phyloP scores from a whole-genome alignment of 75 land plant genomes.

The Cryptomeria japonica region DNA sequence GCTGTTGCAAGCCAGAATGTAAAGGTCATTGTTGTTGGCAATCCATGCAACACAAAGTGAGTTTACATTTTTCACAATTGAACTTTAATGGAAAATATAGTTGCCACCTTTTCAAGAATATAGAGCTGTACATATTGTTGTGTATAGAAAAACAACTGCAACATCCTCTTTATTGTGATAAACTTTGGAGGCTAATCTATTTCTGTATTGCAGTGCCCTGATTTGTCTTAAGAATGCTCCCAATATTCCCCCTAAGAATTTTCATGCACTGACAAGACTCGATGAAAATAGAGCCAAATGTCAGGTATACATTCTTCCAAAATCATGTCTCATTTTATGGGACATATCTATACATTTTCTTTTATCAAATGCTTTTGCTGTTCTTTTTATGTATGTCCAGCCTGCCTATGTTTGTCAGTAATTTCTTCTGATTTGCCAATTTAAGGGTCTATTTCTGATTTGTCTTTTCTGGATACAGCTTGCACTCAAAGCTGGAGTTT shows the following conservation, averaged over 20 bases:
- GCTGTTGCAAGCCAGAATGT: constrained; percentile 89
- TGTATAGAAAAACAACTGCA: background rate
- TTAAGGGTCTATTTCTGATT: background rate
- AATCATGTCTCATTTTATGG: background rate
- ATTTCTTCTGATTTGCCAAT: background rate
- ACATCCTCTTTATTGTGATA: background rate
- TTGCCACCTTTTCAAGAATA: background rate
- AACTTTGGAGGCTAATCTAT: background rate
- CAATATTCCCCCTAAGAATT: constrained; percentile 81
- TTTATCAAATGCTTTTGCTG: background rate
- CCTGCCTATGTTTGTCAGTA: background rate
- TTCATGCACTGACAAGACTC: constrained; percentile 91
- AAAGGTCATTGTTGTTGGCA: constrained; percentile 93
- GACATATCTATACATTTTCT: background rate
- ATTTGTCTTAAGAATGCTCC: constrained; percentile 98
- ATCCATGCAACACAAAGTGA: constrained; percentile 98
- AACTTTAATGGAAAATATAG: background rate
- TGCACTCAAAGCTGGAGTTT: constrained; percentile 93
- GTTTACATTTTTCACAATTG: constrained; percentile 11
- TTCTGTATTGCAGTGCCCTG: constrained; percentile 62
- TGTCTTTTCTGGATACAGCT: constrained; percentile 42
- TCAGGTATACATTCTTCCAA: constrained; percentile 41
- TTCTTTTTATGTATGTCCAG: background rate
- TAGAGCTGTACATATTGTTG: background rate
- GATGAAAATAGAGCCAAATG: constrained; percentile 98